Evolutionary conservation across 2,329 filamentous ascomycete species (phyloP), one percentile per base, ranked within the genome.

Genomic region (Trichoderma arundinaceum): DNA sequence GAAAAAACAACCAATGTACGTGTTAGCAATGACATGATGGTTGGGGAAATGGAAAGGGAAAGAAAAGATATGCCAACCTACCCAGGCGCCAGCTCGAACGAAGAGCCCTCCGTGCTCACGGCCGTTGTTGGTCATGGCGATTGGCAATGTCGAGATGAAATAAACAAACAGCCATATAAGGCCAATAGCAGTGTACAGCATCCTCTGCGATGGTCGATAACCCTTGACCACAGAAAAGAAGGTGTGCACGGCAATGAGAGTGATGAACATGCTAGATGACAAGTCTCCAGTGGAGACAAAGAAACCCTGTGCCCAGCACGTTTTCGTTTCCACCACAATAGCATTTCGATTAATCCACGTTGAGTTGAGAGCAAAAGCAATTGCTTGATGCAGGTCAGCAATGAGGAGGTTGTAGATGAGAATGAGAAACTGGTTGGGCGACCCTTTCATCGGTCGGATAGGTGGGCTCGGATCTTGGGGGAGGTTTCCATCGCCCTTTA

Each of bases 391-490:
- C 64, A 90, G 82, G 70, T 92, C 89, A 66, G 89, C 88, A 22
- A 90, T 76, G 5, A 92, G 78, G 0, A 92, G 82, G 73, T 91
- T 91, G 73, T 90, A 85, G 66, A 91, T 88, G 4, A 92, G 80
- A 0, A 91, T 79, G 33, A 91, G 81, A 71, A 91, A 90, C 74
- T 91, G 89, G 69, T 90, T 91, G 0, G 82, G 82, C 6, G 80
- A 77, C 19, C 78, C 75, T 44, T 73, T 74, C 32, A 73, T 58
- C 12, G 72, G 70, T n/a, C 54, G 61, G 12, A 65, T 48, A 10
- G 65, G 44, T 0, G 65, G 65, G 48, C 53, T 28, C 8, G 15
- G 35, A 7, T 57, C 46, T 8, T 52, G 41, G 32, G 38, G 60
- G 22, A 44, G 32, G 3, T 63, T 43, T 3, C n/a, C 33, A 3